These are phyloP conservation scores for Pythium brachiatum DNA, from an alignment of 352 stramenopile genomes.

Conservation along the genomic window DNA sequence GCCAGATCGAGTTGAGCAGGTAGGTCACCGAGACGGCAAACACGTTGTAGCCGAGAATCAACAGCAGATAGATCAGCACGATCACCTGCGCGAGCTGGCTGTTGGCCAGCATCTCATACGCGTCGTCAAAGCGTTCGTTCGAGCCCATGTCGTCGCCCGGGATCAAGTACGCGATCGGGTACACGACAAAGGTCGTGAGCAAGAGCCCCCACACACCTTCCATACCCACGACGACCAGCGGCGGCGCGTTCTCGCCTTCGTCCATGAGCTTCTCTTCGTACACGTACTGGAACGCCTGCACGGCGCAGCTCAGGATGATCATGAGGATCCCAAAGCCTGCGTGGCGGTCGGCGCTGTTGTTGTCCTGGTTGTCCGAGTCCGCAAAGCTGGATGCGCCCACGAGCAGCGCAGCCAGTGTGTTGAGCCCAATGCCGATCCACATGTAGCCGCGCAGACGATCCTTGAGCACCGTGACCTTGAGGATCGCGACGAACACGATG, in stretches of 20 bases:
- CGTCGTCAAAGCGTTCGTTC: slow-evolving; percentile 91
- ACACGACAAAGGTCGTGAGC: slow-evolving; percentile 92
- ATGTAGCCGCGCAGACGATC: slow-evolving; percentile 92
- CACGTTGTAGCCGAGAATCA: slow-evolving; percentile 96
- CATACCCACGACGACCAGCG: slow-evolving; percentile 94
- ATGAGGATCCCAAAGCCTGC: slow-evolving; percentile 91
- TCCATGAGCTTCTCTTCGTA: slow-evolving; percentile 98
- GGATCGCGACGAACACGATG: slow-evolving; percentile 96
- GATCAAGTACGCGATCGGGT: slow-evolving; percentile 90
- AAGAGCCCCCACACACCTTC: slow-evolving; percentile 96
- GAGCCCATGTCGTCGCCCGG: slow-evolving; percentile 93
- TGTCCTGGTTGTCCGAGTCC: slow-evolving; percentile 58
- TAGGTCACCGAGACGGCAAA: slow-evolving; percentile 97
- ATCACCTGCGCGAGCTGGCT: slow-evolving; percentile 58
- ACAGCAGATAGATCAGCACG: slow-evolving; percentile 88
- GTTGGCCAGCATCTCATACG: slow-evolving; percentile 68
- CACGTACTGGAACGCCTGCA: slow-evolving; percentile 95
- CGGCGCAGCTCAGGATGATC: slow-evolving; percentile 93
- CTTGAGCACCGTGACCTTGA: slow-evolving; percentile 94
- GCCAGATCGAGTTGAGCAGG: slow-evolving; percentile 96
- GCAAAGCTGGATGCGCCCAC: slow-evolving; percentile 93
- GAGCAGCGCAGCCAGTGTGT: slow-evolving; percentile 92
- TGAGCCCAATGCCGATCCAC: slow-evolving; percentile 96
- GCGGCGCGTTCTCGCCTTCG: slow-evolving; percentile 89
- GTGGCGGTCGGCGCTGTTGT: slow-evolving; percentile 65